Conservation (phyloP, 768 basidiomycete genomes). For the Termitomyces sp. region DNA sequence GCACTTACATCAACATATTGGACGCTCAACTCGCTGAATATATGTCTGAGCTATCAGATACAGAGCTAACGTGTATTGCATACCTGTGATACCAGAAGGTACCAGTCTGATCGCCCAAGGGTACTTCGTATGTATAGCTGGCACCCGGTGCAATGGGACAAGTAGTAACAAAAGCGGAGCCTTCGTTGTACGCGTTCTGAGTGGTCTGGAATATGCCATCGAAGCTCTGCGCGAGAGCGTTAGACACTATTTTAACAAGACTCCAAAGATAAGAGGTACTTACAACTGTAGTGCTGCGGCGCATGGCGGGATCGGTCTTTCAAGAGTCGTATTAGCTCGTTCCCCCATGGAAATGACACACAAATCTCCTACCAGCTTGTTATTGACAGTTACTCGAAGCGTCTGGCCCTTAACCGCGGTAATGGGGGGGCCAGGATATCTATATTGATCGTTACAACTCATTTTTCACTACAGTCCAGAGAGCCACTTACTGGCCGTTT, state of each 20-base stretch:
- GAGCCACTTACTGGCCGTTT: conserved; percentile 18
- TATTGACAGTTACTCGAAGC: conserved; percentile 40
- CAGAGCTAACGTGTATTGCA: background rate
- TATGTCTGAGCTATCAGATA: background rate
- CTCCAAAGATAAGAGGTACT: background rate
- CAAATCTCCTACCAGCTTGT: conserved; percentile 30
- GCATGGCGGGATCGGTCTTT: conserved; percentile 27
- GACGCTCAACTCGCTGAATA: conserved; percentile 20
- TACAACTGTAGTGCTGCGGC: conserved; percentile 25
- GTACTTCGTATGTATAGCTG: conserved; percentile 34
- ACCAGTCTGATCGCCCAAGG: conserved; percentile 32
- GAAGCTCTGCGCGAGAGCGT: conserved; percentile 15
- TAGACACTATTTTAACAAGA: background rate
- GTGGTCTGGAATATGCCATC: conserved; percentile 25
- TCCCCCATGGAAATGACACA: background rate
- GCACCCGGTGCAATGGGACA: conserved; percentile 38
- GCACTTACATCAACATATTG: conserved; percentile 25
- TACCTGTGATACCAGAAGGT: conserved; percentile 40
- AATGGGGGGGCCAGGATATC: conserved; percentile 47
- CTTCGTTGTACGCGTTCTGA: conserved; percentile 25
- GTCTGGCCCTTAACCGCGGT: conserved; percentile 37
- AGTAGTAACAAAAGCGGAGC: conserved; percentile 39
- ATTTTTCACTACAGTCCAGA: background rate
- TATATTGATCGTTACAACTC: conserved; percentile 1
- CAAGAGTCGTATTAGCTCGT: background rate